Evolutionary conservation across 129 eudicot genomes (phyloP), one percentile per base, ranked within the genome.

Genomic region (Flaveria sonorensis): DNA sequence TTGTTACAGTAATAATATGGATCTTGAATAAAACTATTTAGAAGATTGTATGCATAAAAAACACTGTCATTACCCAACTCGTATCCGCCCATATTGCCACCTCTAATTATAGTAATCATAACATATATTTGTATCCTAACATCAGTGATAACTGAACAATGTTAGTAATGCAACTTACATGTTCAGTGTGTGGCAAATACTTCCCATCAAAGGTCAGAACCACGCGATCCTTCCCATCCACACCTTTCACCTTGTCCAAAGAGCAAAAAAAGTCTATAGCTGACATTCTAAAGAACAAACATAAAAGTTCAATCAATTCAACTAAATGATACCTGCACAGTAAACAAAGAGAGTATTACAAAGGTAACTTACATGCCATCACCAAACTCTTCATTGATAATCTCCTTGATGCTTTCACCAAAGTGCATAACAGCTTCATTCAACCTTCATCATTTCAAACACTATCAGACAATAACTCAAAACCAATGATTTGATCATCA

Each of bases 261-360:
- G 98, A 83, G 86, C 98, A 94, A 68, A 82, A 94, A 87, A 94
- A 94, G 87, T 94, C 98, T 73, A 94, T 89, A 21, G 97, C 96
- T 46, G 98, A 94, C 98, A 94, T 94, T 77, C 98, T 94, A 47
- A 76, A 71, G 26, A 85, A 78, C 30, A 20, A 52, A 73, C 5
- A 28, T 28, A 10, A 82, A 62, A 0, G 10, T 26, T 20, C 75
- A 46, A 56, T 26, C 13, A 57, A 74, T 8, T 68, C 28, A 68
- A 14, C 43, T 46, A 60, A 14, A 50, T 23, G 13, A 53, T 7
- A 47, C 4, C 23, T 57, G 23, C 19, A 79, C 32, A 13, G 5
- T 67, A 26, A 36, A 36, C 40, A 36, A 36, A 36, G 5, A 6
- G 40, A 36, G 40, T 6, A 36, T 36, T 36, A 36, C 40, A 36